Base-by-base conservation (phyloP, 1,139 yeast genomes). In the Pneumocystis jirovecii region DNA sequence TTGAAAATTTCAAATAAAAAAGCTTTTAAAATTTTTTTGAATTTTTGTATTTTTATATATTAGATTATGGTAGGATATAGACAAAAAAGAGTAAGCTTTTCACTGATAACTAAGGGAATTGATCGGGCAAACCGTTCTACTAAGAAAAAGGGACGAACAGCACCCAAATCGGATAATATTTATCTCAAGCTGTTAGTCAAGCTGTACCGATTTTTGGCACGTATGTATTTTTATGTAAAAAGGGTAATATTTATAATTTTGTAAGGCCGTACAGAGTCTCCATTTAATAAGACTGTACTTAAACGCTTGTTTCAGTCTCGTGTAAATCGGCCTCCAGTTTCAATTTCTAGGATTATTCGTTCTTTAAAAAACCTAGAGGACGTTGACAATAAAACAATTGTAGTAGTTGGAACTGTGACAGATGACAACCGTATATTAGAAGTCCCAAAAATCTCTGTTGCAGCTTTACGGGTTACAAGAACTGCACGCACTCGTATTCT, bases 241-340 rank as follows among this genome's bases (percentile, higher is more conserved):
- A 19, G 42, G 31, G 17, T 31, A 31, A 31, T 31, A 5, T 31
- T 31, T 31, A 31, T 19, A 40, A 31, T 29, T 34, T 37, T 37
- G 21, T 21, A 44, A 63, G 72, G 73, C 68, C 96, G 98, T 83
- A 93, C 97, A 76, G 97, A 90, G 80, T 71, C 80, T 70, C 89
- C 96, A 81, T 93, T 93, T 95, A 93, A 95, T 97, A 89, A 88
- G 86, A 90, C 90, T 75, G 81, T 93, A 82, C 88, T 95, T 80
- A 89, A 82, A 81, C 84, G 93, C 78, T 86, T 95, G 81, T 93
- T 89, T 89, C 85, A 93, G 78, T 91, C 97, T 73, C 93, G 93
- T 91, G 83, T 86, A 81, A 95, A 93, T 97, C 89, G 96, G 84
- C 99, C 98, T 77, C 98, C 99, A 73, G 97, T 93, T 71, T 91